A percentile compares a stretch with the other conserved stretches of the same genome.
Conservation (phyloP, 768 basidiomycete species). For the Russula lepida region DNA sequence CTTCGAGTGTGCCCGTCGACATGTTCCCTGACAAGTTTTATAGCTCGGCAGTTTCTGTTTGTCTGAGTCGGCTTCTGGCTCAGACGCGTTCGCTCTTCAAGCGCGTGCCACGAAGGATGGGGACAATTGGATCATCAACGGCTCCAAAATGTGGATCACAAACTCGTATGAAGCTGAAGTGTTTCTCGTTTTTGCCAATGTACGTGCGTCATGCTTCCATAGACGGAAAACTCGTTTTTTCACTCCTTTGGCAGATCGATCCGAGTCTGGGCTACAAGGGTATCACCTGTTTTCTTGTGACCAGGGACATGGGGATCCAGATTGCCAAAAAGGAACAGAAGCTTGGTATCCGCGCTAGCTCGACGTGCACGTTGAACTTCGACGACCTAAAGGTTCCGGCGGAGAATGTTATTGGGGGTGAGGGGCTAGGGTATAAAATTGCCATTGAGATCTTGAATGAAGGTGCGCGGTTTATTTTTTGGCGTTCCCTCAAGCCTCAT, state of each 20-base stretch:
- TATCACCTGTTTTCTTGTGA: conserved; percentile 95
- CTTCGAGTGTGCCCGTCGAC: neutral
- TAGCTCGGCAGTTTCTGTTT: conserved; percentile 95
- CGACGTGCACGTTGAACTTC: conserved; percentile 90
- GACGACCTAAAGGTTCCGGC: conserved; percentile 83
- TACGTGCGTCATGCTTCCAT: conserved; percentile 30
- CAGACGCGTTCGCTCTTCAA: conserved; percentile 94
- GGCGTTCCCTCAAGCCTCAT: neutral
- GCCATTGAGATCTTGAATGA: conserved; percentile 97
- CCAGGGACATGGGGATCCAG: conserved; percentile 93
- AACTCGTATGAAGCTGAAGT: conserved; percentile 90
- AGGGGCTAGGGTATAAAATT: conserved; percentile 92
- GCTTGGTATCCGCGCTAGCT: conserved; percentile 91
- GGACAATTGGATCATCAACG: conserved; percentile 79
- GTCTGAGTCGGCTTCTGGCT: conserved; percentile 87
- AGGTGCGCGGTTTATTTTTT: conserved; percentile 34
- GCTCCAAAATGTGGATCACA: conserved; percentile 99
- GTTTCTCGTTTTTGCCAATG: conserved; percentile 93
- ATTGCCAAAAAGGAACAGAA: conserved; percentile 99
- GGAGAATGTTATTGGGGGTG: conserved; percentile 88
- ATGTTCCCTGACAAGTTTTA: neutral
- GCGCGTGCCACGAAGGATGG: conserved; percentile 87
- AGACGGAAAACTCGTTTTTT: neutral
- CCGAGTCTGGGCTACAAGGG: conserved; percentile 96
- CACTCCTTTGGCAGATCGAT: conserved; percentile 44